Conservation (phyloP, 371 early-diverging fungal species). For the Rozella allomycis region DNA sequence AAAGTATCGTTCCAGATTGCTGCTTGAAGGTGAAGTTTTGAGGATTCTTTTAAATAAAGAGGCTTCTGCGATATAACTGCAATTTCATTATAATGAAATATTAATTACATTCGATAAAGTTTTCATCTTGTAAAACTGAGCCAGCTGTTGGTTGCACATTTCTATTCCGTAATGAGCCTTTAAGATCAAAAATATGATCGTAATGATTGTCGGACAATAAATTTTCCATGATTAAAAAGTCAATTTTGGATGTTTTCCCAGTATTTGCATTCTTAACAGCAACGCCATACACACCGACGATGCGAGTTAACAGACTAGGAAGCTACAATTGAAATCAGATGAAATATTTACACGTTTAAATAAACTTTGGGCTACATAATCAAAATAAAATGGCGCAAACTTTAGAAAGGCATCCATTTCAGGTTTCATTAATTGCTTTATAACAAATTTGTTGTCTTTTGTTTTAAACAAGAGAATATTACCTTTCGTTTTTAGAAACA, state of each 20-base stretch:
- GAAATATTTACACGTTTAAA: conserved; percentile 38
- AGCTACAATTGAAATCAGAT: conserved; percentile 15
- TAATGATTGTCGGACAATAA: conserved; percentile 53
- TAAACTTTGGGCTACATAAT: conserved; percentile 60
- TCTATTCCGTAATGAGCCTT: conserved; percentile 81
- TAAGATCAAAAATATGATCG: conserved; percentile 63
- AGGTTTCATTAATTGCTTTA: conserved; percentile 64
- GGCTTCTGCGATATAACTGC: conserved; percentile 52
- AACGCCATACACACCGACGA: conserved; percentile 76
- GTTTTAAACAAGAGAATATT: conserved; percentile 1
- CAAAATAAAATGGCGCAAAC: conserved; percentile 78
- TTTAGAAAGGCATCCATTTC: conserved; percentile 71
- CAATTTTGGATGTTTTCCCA: conserved; percentile 58
- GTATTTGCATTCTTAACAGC: conserved; percentile 54
- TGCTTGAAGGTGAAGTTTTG: conserved; percentile 49
- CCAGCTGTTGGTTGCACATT: conserved; percentile 61
- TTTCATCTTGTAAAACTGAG: conserved; percentile 74
- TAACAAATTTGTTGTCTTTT: conserved; percentile 61
- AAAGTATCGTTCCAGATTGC: conserved; percentile 71
- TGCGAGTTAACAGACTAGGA: conserved; percentile 69
- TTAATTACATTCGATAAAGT: conserved; percentile 48
- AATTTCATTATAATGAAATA: neutral
- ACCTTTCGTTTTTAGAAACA: conserved; percentile 64
- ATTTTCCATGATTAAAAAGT: conserved; percentile 86
- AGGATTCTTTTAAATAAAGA: conserved; percentile 61